Base-by-base conservation (phyloP, 2,329 filamentous ascomycete genomes). In the Emergomyces orientalis region DNA sequence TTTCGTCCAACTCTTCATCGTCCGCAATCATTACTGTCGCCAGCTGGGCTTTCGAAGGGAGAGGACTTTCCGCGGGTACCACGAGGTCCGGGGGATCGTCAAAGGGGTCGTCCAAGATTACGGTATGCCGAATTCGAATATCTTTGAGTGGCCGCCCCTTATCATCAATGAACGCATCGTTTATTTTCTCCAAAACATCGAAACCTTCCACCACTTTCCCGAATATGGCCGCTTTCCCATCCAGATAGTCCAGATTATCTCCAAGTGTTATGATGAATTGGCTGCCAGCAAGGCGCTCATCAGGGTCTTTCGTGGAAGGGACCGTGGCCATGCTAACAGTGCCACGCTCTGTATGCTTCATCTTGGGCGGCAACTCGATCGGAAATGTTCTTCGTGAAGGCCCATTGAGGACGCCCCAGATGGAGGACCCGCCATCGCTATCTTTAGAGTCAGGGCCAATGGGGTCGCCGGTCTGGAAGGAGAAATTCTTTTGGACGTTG, bases 241-340 rank as follows among this genome's bases (percentile, higher is more conserved):
- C 91, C 39, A 97, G 78, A 72, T 89, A 95, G 71, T 97, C 92
- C 1, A 95, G 87, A 65, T 94, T 87, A 67, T 96, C 90, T 45
- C 90, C 91, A 3, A 97, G 81, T 0, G 93, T 97, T 65, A 99
- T 86, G 70, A 97, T 87, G 74, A 99, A 99, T 74, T 99, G 93
- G 69, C 91, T 96, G 7, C 84, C 91, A 0, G 91, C 91, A 54
- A 96, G 79, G 39, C 91, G 86, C 64, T 87, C 86, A 69, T 97
- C 91, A 2, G 90, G 88, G 71, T 97, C 89, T 19, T 83, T 82
- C 3, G 86, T 79, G 11, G 88, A 85, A 0, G 89, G 88, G 22
- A 86, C 90, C 0, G 93, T 97, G n/a, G 93, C 94, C 91, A 97
- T 96, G 78, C 92, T 97, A 65, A 99, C 92, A 17, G 91, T 97